A percentile compares a stretch with the other conserved stretches of the same genome.
phyloP scores from a whole-genome alignment of 1,139 yeast genomes.

The Protomyces macrosporus region DNA sequence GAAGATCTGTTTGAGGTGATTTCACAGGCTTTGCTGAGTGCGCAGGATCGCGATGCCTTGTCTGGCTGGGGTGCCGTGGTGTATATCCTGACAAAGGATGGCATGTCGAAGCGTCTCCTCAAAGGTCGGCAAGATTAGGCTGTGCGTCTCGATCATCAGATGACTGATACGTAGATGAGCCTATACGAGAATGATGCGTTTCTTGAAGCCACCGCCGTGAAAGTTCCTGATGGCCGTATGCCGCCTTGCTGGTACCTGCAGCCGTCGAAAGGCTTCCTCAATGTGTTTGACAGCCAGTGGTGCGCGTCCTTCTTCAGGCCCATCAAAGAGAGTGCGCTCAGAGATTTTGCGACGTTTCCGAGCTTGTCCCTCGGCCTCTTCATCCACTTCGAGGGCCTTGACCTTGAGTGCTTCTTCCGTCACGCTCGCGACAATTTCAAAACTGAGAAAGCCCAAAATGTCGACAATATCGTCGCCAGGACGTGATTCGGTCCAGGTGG shows the following conservation, averaged over 20 bases:
- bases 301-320: slow-evolving; percentile 79
- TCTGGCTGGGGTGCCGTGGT: slow-evolving; percentile 99
- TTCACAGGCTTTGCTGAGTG: slow-evolving; percentile 87
- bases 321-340: slow-evolving; percentile 72
- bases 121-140: slow-evolving; percentile 84
- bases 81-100: slow-evolving; percentile 85
- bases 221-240: slow-evolving; percentile 7
- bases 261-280: slow-evolving; percentile 83
- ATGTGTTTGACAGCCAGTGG: slow-evolving; percentile 82
- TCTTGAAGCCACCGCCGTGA: slow-evolving; percentile 17
- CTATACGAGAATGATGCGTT: slow-evolving; percentile 7
- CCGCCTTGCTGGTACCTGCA: slow-evolving; percentile 45
- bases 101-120: slow-evolving; percentile 77
- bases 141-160: neutral
- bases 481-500: slow-evolving; percentile 77
- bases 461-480: slow-evolving; percentile 97
- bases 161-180: neutral
- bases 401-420: slow-evolving; percentile 88
- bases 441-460: slow-evolving; percentile 87
- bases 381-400: slow-evolving; percentile 40
- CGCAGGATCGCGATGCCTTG: slow-evolving; percentile 94
- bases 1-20: slow-evolving; percentile 95
- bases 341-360: slow-evolving; percentile 38
- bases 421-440: slow-evolving; percentile 90
- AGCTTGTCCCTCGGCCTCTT: slow-evolving; percentile 52